A percentile compares a stretch with the other conserved stretches of the same genome.
phyloP scores from a whole-genome alignment of 2,329 filamentous ascomycete genomes.

The Cryphonectria nitschkei region DNA sequence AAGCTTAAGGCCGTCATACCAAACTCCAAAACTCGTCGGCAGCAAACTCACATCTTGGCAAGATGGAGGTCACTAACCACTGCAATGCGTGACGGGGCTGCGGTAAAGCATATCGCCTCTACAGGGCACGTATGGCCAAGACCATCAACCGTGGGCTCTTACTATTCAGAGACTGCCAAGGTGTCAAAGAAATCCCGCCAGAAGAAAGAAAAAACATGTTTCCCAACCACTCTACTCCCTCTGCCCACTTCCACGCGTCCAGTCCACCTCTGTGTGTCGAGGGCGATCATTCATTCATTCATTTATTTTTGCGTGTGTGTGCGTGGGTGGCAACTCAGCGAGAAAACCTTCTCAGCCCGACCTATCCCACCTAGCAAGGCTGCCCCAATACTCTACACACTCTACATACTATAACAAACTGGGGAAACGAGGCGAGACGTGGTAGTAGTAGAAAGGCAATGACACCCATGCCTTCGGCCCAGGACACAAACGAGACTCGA shows the following conservation, averaged over 20 bases:
- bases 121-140: constrained; percentile 16
- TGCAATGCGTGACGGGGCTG: neutral
- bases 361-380: neutral
- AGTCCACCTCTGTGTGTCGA: constrained; percentile 6
- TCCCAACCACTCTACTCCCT: neutral
- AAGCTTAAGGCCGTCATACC: neutral
- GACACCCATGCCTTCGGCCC: neutral
- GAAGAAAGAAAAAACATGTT: constrained; percentile 16
- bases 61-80: neutral
- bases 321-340: neutral
- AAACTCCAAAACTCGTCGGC: neutral
- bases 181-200: constrained; percentile 23
- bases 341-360: neutral
- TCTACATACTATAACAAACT: neutral
- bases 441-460: neutral
- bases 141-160: constrained; percentile 19
- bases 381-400: neutral
- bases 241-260: neutral
- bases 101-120: neutral
- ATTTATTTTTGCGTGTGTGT: neutral
- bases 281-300: no score
- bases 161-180: constrained; percentile 29
- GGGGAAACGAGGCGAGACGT: neutral
- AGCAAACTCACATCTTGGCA: neutral
- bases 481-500: neutral